Percentiles rank a stretch among this genome's conserved stretches.
phyloP scores from a whole-genome alignment of 345 rosid genomes.

The Nephelium lappaceum region DNA sequence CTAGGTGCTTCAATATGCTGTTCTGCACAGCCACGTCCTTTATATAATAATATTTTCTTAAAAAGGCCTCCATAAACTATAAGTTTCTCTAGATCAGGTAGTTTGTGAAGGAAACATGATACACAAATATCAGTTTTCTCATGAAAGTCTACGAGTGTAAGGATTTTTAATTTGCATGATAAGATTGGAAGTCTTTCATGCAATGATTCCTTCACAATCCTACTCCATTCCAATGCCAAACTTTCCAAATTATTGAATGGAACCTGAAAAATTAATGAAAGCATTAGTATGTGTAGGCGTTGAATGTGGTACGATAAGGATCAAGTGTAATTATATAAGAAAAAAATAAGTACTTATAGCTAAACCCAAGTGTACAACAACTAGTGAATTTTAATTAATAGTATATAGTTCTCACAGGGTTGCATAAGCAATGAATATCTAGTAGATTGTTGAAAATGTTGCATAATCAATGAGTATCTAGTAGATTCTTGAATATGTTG shows the following conservation, averaged over 20 bases:
- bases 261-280: slow-evolving; percentile 2
- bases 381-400: too few species aligned
- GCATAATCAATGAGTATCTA: not conserved
- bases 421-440: too few species aligned
- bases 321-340: not conserved
- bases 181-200: not conserved
- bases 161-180: not conserved
- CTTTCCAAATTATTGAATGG: not conserved
- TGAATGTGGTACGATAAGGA: too few species aligned
- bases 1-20: not conserved
- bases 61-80: not conserved
- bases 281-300: not conserved
- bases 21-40: not conserved
- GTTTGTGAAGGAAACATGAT: not conserved
- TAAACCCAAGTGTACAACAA: too few species aligned
- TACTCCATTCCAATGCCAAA: not conserved
- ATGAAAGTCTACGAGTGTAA: not conserved
- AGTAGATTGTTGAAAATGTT: too few species aligned
- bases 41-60: not conserved
- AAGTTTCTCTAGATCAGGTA: not conserved
- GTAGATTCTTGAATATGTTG: not conserved
- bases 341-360: not conserved
- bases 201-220: not conserved
- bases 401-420: not conserved
- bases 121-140: not conserved